Percentiles rank a stretch among this genome's conserved stretches.
phyloP scores from a whole-genome alignment of 2,329 filamentous ascomycete genomes.

The Elsinoe necatrix region DNA sequence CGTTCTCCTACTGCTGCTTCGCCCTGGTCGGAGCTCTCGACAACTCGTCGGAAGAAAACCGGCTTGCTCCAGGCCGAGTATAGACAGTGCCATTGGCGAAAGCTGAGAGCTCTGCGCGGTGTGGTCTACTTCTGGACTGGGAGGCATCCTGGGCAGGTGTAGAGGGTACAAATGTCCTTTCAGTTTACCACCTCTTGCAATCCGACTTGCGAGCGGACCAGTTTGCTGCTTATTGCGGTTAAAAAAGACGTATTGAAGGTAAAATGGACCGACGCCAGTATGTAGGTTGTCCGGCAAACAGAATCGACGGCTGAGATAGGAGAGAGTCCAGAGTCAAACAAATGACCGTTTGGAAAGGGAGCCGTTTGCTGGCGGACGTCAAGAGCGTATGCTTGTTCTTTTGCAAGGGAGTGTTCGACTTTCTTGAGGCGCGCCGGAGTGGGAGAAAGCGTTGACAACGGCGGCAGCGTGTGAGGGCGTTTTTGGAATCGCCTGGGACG shows the following conservation, averaged over 20 bases:
- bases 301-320: not conserved
- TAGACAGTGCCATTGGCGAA: slow-evolving; percentile 17
- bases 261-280: not conserved
- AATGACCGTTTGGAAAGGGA: slow-evolving; percentile 12
- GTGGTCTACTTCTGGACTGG: not conserved
- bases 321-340: slow-evolving; percentile 13
- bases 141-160: not conserved
- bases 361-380: slow-evolving; percentile 8
- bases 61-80: slow-evolving; percentile 17
- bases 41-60: not conserved
- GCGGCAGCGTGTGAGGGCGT: slow-evolving; percentile 2
- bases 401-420: not conserved
- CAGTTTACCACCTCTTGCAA: not conserved
- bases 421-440: not conserved
- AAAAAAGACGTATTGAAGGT: not conserved
- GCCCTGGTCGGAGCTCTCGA: slow-evolving; percentile 2
- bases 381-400: not conserved
- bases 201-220: not conserved
- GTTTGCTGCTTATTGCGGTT: not conserved
- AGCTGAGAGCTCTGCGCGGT: slow-evolving; percentile 14
- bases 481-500: slow-evolving; percentile 6
- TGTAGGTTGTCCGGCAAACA: slow-evolving; percentile 8
- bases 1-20: slow-evolving; percentile 1
- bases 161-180: not conserved
- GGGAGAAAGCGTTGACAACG: slow-evolving; percentile 7